Evolutionary conservation across 805 yeast genomes (phyloP), one percentile per base, ranked within the genome.

Genomic region (Blastobotrys terrestris): DNA sequence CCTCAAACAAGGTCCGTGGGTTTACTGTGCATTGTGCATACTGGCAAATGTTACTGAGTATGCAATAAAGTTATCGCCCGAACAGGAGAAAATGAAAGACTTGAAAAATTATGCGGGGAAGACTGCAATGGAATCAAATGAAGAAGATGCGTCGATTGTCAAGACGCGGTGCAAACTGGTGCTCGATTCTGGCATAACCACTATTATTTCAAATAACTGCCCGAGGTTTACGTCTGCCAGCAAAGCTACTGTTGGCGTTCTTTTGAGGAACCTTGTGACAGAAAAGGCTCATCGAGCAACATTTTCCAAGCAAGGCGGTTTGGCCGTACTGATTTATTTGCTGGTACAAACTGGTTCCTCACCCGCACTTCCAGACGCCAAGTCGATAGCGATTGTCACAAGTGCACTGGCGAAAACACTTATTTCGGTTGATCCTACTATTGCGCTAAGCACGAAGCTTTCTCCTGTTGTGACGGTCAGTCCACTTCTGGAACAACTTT

Each of bases 271-370:
- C 40, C 53, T 71, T 40, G 66, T 69, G 1, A 60, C 64, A 16
- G 59, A 59, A 21, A 53, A 54, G 45, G 15, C 56, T 5, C 59
- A 62, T 31, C 58, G 74, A 1, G 53, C 58, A 14, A 50, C 39
- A 2, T 57, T 68, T 26, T 66, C 68, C 3, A 55, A 58, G 31
- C 69, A 71, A 51, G 74, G 75, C 6, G 72, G 68, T 3, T 61
- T 65, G 19, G 60, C 70, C 2, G 58, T 67, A 7, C 56, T 63
- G 3, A 48, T 64, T 19, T 69, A 66, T 46, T 50, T 69, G 15
- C 55, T 63, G 55, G 52, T 58, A 14, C 62, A 48, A 14, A 43
- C 21, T 18, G 55, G 51, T 2, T 46, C 40, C 51, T 39, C 50
- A 41, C 48, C 51, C 21, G 39, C 8, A 18, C 21, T 35, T 50